A percentile compares a stretch with the other conserved stretches of the same genome.
phyloP scores from a whole-genome alignment of 2,329 filamentous ascomycete species.

The Nigrograna mackinnonii region DNA sequence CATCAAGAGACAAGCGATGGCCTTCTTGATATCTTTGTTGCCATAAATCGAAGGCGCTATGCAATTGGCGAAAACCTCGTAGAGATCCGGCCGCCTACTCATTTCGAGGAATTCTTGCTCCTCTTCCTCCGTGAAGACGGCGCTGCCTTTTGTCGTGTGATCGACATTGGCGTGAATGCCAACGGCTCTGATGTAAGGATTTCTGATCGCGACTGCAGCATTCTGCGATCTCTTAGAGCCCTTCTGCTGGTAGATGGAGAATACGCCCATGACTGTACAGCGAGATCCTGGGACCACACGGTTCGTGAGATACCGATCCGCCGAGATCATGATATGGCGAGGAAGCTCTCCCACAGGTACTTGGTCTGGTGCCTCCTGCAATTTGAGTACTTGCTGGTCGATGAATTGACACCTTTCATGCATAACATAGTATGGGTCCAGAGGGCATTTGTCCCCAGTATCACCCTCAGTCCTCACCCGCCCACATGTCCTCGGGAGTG shows the following conservation, averaged over 20 bases:
- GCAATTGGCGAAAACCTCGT: conserved; percentile 84
- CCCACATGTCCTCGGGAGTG: conserved; percentile 78
- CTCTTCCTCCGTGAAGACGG: conserved; percentile 89
- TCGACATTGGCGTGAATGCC: conserved; percentile 91
- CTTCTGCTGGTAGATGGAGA: conserved; percentile 97
- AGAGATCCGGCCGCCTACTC: conserved; percentile 89
- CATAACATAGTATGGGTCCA: conserved; percentile 94
- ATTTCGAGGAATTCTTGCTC: conserved; percentile 95
- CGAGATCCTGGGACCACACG: conserved; percentile 92
- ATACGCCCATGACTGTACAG: conserved; percentile 95
- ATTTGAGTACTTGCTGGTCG: conserved; percentile 96
- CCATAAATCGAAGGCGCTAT: conserved; percentile 98
- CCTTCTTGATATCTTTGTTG: conserved; percentile 94
- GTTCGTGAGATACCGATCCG: conserved; percentile 95
- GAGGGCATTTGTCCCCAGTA: conserved; percentile 73
- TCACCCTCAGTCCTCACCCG: conserved; percentile 68
- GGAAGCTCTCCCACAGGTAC: conserved; percentile 96
- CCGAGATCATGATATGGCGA: conserved; percentile 90
- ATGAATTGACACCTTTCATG: conserved; percentile 95
- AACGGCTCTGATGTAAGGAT: conserved; percentile 90
- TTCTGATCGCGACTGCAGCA: conserved; percentile 90
- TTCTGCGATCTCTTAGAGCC: conserved; percentile 75
- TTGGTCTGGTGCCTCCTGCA: conserved; percentile 96
- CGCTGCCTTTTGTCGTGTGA: conserved; percentile 82
- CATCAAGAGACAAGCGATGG: conserved; percentile 89